phyloP scores from a whole-genome alignment of 371 early-diverging fungal species.

The Rhizomucor pusillus region DNA sequence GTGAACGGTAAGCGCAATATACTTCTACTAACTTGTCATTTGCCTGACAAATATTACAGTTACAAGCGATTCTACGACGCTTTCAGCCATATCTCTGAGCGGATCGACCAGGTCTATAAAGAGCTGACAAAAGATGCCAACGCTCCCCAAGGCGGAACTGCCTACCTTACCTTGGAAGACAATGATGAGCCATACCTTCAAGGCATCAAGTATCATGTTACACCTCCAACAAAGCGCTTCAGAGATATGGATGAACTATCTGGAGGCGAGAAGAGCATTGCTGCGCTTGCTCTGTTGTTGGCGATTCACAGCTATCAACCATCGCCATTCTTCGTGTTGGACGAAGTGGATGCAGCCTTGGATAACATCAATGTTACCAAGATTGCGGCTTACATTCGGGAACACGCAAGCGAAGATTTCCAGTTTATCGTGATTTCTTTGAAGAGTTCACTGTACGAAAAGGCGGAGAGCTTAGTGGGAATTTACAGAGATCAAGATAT shows the following conservation, averaged over 20 bases:
- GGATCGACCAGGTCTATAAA: slow-evolving; percentile 95
- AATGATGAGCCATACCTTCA: slow-evolving; percentile 94
- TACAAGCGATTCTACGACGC: slow-evolving; percentile 81
- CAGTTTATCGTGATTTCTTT: slow-evolving; percentile 99
- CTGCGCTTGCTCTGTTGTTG: slow-evolving; percentile 96
- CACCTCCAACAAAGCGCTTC: slow-evolving; percentile 99
- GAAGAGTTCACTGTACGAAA: slow-evolving; percentile 93
- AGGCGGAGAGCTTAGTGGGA: slow-evolving; percentile 94
- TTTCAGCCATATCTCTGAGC: slow-evolving; percentile 86
- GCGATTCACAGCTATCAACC: slow-evolving; percentile 95
- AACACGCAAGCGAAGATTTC: slow-evolving; percentile 56
- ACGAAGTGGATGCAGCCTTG: slow-evolving; percentile 99
- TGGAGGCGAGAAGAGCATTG: slow-evolving; percentile 99
- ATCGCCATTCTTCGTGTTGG: slow-evolving; percentile 99
- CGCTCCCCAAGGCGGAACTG: slow-evolving; percentile 92
- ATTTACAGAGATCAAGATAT: slow-evolving; percentile 90
- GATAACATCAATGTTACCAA: slow-evolving; percentile 97
- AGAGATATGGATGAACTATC: slow-evolving; percentile 98
- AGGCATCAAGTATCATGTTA: slow-evolving; percentile 97
- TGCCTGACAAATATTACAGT: slow-evolving; percentile 31
- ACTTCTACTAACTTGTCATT: background rate
- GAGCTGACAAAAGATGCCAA: slow-evolving; percentile 80
- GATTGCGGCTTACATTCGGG: slow-evolving; percentile 88
- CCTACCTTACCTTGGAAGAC: slow-evolving; percentile 93
- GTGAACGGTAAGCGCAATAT: slow-evolving; percentile 62